Conservation (phyloP, 2,329 filamentous ascomycete genomes). For the Basipetospora chlamydospora region DNA sequence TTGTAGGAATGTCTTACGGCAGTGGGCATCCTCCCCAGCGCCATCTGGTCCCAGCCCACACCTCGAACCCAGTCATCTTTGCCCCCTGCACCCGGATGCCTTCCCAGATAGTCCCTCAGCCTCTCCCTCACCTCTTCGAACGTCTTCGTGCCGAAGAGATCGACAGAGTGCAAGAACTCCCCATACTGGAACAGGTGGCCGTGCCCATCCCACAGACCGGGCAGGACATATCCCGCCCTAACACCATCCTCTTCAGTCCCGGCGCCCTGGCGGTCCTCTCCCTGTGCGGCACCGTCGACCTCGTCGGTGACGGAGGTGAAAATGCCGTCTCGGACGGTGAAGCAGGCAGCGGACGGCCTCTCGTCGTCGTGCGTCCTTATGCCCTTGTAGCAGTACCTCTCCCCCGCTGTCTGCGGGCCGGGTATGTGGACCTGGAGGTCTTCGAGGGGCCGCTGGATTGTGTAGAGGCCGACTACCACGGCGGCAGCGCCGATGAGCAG, state of each 20-base stretch:
- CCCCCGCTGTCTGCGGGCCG: neutral
- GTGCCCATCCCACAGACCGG: constrained; percentile 58
- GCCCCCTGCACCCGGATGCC: constrained; percentile 35
- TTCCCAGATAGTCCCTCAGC: constrained; percentile 33
- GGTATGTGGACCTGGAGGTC: no score
- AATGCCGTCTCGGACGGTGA: constrained; percentile 35
- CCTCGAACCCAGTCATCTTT: constrained; percentile 48
- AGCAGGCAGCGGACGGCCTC: constrained; percentile 33
- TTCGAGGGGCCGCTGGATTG: constrained; percentile 1
- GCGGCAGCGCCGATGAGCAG: constrained; percentile 2
- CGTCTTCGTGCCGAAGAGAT: constrained; percentile 44
- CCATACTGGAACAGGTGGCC: constrained; percentile 53
- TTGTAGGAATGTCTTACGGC: constrained; percentile 40
- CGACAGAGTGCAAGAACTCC: constrained; percentile 51
- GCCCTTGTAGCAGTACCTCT: constrained; percentile 22
- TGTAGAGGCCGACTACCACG: constrained; percentile 1
- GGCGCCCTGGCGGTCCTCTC: constrained; percentile 17
- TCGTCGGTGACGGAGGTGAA: constrained; percentile 34
- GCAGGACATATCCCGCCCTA: constrained; percentile 34
- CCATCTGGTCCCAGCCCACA: constrained; percentile 57
- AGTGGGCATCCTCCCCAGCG: constrained; percentile 49
- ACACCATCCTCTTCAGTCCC: neutral
- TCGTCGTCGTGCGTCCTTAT: constrained; percentile 22
- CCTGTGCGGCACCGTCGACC: constrained; percentile 14
- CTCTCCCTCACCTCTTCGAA: constrained; percentile 38